A percentile compares a stretch with the other conserved stretches of the same genome.
phyloP scores from a whole-genome alignment of 2,329 filamentous ascomycete genomes.

The Rhinocladiella similis region DNA sequence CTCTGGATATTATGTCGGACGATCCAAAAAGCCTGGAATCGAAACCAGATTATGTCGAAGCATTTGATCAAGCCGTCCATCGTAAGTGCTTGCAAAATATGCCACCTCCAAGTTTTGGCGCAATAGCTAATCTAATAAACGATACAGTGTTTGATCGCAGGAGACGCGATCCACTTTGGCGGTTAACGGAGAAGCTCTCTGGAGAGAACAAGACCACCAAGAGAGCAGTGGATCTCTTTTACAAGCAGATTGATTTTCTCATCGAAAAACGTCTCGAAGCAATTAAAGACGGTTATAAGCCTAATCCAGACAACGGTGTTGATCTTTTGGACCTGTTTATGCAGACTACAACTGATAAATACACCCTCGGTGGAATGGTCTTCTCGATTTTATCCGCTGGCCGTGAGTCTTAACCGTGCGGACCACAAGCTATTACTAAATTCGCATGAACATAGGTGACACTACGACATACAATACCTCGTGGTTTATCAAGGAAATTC shows the following conservation, averaged over 20 bases:
- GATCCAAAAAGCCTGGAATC: constrained; percentile 13
- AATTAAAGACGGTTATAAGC: constrained; percentile 16
- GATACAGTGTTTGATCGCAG: constrained; percentile 15
- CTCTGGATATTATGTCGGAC: constrained; percentile 13
- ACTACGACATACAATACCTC: constrained; percentile 17
- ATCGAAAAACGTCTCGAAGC: constrained; percentile 17
- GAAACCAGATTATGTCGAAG: constrained; percentile 14
- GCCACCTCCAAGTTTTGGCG: background rate
- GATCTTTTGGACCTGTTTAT: constrained; percentile 19
- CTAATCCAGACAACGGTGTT: constrained; percentile 11
- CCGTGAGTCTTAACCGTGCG: constrained; percentile 3
- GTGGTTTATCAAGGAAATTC: constrained; percentile 19
- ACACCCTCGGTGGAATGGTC: constrained; percentile 15
- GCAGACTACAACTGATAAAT: constrained; percentile 13
- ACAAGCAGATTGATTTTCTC: constrained; percentile 13
- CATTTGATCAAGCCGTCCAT: constrained; percentile 14
- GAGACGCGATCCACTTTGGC: constrained; percentile 19
- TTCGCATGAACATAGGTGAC: constrained; percentile 1
- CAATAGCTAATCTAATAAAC: background rate
- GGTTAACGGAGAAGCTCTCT: constrained; percentile 17
- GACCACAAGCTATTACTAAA: background rate
- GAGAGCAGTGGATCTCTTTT: constrained; percentile 16
- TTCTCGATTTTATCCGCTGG: constrained; percentile 15
- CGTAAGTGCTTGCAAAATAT: background rate
- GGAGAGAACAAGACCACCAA: constrained; percentile 12